These are phyloP conservation scores for Alternaria burnsii DNA, from an alignment of 2,329 filamentous ascomycete genomes.

Conservation along the genomic window DNA sequence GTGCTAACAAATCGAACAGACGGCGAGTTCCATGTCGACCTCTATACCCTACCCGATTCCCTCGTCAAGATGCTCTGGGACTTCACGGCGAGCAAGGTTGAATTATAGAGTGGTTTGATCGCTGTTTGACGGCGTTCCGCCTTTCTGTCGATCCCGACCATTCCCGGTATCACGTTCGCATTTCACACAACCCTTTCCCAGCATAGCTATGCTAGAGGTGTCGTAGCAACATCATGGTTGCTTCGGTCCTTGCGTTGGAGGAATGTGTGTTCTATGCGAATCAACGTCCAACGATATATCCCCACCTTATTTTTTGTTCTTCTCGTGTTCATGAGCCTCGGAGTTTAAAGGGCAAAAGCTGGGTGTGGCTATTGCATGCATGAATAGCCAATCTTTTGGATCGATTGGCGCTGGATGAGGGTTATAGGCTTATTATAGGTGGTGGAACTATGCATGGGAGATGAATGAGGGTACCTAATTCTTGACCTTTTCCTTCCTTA, in stretches of 20 bases:
- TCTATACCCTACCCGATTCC: conserved; percentile 93
- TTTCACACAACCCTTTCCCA: conserved; percentile 1
- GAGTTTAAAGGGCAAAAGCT: conserved; percentile 13
- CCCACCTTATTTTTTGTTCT: neutral
- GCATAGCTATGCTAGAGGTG: neutral
- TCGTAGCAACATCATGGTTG: neutral
- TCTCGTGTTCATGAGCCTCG: conserved; percentile 15
- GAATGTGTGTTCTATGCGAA: neutral
- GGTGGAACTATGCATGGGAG: conserved; percentile 4
- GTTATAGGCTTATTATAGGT: conserved; percentile 3
- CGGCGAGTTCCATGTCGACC: conserved; percentile 96
- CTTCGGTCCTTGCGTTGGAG: neutral
- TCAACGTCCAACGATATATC: neutral
- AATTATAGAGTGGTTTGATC: conserved; percentile 34
- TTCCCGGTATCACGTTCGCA: neutral
- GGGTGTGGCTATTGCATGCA: conserved; percentile 2
- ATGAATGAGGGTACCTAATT: conserved; percentile 1
- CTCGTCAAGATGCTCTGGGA: conserved; percentile 97
- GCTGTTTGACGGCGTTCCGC: neutral
- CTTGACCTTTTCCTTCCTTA: neutral
- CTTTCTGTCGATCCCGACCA: neutral
- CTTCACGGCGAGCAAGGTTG: conserved; percentile 63
- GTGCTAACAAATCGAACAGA: conserved; percentile 60
- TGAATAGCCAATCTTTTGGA: conserved; percentile 1
- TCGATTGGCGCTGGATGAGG: conserved; percentile 1